phyloP scores from a whole-genome alignment of 1,139 yeast genomes.

The Pichia sp. region DNA sequence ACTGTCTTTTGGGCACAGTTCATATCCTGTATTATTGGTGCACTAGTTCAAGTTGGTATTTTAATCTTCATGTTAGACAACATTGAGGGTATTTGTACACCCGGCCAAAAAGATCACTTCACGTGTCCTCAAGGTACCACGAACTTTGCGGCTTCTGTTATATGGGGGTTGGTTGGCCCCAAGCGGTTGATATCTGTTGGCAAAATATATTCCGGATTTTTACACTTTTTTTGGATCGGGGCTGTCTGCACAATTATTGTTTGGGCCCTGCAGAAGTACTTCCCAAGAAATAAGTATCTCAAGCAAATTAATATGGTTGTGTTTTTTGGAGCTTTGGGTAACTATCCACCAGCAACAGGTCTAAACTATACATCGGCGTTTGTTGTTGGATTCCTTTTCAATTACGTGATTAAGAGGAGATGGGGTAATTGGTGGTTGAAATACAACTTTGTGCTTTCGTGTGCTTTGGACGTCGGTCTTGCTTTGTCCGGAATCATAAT shows the following conservation, averaged over 20 bases:
- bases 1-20: constrained; percentile 54
- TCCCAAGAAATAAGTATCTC: constrained; percentile 2
- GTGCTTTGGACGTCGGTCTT: constrained; percentile 52
- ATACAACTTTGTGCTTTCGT: constrained; percentile 53
- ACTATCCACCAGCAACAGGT: constrained; percentile 36
- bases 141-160: constrained; percentile 52
- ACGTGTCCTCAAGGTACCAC: constrained; percentile 48
- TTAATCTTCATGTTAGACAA: constrained; percentile 41
- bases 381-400: constrained; percentile 33
- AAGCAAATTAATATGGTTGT: constrained; percentile 4
- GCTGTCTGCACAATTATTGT: constrained; percentile 3
- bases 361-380: constrained; percentile 40
- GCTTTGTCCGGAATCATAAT: constrained; percentile 44
- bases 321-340: constrained; percentile 10
- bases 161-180: constrained; percentile 69
- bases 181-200: constrained; percentile 20
- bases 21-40: constrained; percentile 29
- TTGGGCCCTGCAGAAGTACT: constrained; percentile 5
- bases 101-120: constrained; percentile 33
- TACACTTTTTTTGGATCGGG: constrained; percentile 12
- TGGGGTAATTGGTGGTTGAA: constrained; percentile 63
- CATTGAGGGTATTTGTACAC: constrained; percentile 45
- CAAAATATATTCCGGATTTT: constrained; percentile 37
- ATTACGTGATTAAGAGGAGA: constrained; percentile 43
- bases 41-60: constrained; percentile 38